Base-by-base conservation (phyloP, 2,329 filamentous ascomycete genomes). In the Trichoderma semiorbis region DNA sequence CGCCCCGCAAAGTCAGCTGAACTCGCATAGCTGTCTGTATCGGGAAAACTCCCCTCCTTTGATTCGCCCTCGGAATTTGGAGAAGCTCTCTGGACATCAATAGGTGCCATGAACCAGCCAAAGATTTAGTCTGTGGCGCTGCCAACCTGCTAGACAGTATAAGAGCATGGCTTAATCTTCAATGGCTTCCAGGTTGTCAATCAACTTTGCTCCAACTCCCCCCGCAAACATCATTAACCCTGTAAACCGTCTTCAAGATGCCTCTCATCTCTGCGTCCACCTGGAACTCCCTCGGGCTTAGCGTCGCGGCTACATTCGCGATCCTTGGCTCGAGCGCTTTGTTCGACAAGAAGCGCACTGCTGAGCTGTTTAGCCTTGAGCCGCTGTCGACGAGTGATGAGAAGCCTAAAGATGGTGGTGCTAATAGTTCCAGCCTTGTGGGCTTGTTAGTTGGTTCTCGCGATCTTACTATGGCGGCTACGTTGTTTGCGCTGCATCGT, bases 231-330 rank as follows among this genome's bases (percentile, higher is more conserved):
- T 26, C 36, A 47, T n/a, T 14, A 43, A 11, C 39, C 39, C n/a
- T 65, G 10, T 10, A 53, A 65, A 63, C 26, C n/a, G 16, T 6
- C 26, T 26, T 26, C 16, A 39, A 12, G 43, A 64, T 70, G 68
- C 39, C 58, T 53, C 36, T 43, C 36, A 26, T 74, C 21, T 73
- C 72, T 12, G 16, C 63, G 8, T 65, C 74, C 3, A 74, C 75
- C 5, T 76, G 74, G 74, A 75, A 73, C 60, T 43, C 71, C 0
- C 72, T 75, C 12, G 75, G 75, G 4, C 66, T 76, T 3, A 73
- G 74, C n/a, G 74, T 75, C 4, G 75, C 74, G 7, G 62, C 57
- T 14, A 63, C 70, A 14, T 76, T 72, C 69, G 55, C 71, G 7
- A n/a, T 74, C 3, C 74, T 76, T 3, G 73, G 74, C 53, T 55